Percentiles rank a stretch among this genome's conserved stretches.
Evolutionary conservation across 176 grass and related monocot genomes (phyloP).

Genomic region (Phoenix dactylifera): DNA sequence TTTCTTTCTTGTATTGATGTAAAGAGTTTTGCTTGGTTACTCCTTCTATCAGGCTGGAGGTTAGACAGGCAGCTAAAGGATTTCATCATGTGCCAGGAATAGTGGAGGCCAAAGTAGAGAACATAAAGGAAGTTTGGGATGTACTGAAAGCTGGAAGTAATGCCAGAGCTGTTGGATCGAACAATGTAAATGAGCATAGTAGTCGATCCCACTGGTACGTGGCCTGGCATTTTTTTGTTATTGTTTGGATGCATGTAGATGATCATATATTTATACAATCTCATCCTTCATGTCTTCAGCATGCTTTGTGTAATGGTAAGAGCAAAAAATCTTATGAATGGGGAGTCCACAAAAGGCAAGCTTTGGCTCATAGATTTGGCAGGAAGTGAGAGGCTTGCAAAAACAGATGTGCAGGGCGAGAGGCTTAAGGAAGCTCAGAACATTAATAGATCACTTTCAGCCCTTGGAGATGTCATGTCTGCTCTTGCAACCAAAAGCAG

Average conservation of each 20-base stretch:
- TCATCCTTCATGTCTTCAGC: conserved; percentile 28
- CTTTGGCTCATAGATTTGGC: conserved; percentile 96
- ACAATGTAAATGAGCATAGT: conserved; percentile 97
- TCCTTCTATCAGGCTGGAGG: conserved; percentile 49
- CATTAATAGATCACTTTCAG: conserved; percentile 92
- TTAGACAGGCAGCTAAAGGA: conserved; percentile 74
- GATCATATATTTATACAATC: too few relatives aligned
- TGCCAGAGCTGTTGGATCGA: conserved; percentile 88
- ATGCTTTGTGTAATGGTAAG: conserved; percentile 84
- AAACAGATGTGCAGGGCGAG: conserved; percentile 88
- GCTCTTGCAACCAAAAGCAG: conserved; percentile 76
- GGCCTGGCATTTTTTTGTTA: not conserved
- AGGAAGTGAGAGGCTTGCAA: conserved; percentile 88
- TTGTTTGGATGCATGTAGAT: not conserved
- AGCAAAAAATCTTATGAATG: conserved; percentile 69
- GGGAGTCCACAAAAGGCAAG: conserved; percentile 87
- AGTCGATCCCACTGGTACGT: conserved; percentile 94
- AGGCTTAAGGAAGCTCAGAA: conserved; percentile 96
- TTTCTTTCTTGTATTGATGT: too few relatives aligned
- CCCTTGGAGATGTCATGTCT: conserved; percentile 92
- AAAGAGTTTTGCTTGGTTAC: too few relatives aligned
- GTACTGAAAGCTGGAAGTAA: conserved; percentile 76
- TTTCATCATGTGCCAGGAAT: conserved; percentile 79
- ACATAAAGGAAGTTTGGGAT: conserved; percentile 70
- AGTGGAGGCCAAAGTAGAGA: conserved; percentile 76